These are phyloP conservation scores for Umbelopsis ramanniana DNA, from an alignment of 192 early-diverging fungal species.

Conservation along the genomic window DNA sequence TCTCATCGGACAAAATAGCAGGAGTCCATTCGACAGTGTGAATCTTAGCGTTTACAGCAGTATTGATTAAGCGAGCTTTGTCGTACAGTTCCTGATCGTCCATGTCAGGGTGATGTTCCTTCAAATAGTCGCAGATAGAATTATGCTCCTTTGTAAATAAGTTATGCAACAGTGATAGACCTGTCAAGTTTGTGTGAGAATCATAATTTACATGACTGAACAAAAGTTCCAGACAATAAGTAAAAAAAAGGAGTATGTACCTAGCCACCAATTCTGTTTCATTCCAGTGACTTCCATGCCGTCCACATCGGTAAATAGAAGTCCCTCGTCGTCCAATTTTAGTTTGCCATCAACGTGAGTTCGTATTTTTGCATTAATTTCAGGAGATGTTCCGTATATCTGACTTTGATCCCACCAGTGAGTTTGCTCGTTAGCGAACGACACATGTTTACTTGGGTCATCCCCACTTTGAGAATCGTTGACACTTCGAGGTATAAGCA, in stretches of 20 bases:
- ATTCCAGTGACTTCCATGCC: constrained; percentile 16
- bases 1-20: not conserved
- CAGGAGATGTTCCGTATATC: not conserved
- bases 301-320: not conserved
- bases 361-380: not conserved
- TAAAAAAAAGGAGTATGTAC: not conserved
- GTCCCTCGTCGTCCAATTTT: not conserved
- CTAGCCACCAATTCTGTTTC: constrained; percentile 20
- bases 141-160: constrained; percentile 19
- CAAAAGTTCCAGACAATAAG: no score
- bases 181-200: not conserved
- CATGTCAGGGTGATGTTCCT: not conserved
- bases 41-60: constrained; percentile 13
- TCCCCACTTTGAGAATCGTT: constrained; percentile 3
- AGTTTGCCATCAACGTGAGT: constrained; percentile 6
- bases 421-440: not conserved
- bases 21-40: constrained; percentile 19
- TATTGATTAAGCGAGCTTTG: not conserved
- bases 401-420: constrained; percentile 14
- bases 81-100: constrained; percentile 20
- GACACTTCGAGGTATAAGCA: not conserved
- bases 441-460: not conserved
- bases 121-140: constrained; percentile 8
- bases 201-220: no score
- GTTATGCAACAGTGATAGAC: not conserved